Conservation (phyloP, 2,329 filamentous ascomycete species). For the Xylariaceae sp. region DNA sequence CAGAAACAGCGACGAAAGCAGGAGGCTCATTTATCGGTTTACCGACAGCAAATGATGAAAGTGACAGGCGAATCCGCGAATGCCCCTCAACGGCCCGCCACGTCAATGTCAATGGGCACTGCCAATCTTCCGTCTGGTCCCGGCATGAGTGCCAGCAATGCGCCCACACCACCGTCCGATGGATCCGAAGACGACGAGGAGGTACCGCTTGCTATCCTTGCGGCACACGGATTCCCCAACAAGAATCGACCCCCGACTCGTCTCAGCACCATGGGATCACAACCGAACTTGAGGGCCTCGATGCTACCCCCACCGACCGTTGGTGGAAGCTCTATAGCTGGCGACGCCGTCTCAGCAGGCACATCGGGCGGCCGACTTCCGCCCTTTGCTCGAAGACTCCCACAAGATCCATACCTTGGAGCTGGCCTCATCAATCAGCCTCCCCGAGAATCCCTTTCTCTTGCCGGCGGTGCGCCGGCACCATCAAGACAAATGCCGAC, state of each 20-base stretch:
- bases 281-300: constrained; percentile 62
- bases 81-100: constrained; percentile 46
- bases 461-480: constrained; percentile 52
- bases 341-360: constrained; percentile 38
- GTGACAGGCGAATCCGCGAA: constrained; percentile 68
- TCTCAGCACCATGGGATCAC: constrained; percentile 59
- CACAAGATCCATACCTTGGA: constrained; percentile 79
- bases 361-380: constrained; percentile 53
- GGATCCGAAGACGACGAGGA: constrained; percentile 78
- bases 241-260: constrained; percentile 69
- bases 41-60: constrained; percentile 95
- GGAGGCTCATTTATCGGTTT: constrained; percentile 83
- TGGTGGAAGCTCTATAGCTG: constrained; percentile 52
- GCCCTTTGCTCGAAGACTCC: constrained; percentile 75
- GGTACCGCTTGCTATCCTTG: constrained; percentile 76
- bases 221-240: constrained; percentile 81
- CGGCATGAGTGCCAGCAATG: constrained; percentile 32
- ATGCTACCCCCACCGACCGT: constrained; percentile 41
- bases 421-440: constrained; percentile 67
- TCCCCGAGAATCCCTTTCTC: constrained; percentile 67
- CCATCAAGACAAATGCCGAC: constrained; percentile 48
- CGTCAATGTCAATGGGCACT: constrained; percentile 56
- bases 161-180: constrained; percentile 39
- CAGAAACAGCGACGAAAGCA: constrained; percentile 78
- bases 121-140: constrained; percentile 47